These are phyloP conservation scores for Amphibolis antarctica DNA, from an alignment of 106 monocot species.

Conservation along the genomic window DNA sequence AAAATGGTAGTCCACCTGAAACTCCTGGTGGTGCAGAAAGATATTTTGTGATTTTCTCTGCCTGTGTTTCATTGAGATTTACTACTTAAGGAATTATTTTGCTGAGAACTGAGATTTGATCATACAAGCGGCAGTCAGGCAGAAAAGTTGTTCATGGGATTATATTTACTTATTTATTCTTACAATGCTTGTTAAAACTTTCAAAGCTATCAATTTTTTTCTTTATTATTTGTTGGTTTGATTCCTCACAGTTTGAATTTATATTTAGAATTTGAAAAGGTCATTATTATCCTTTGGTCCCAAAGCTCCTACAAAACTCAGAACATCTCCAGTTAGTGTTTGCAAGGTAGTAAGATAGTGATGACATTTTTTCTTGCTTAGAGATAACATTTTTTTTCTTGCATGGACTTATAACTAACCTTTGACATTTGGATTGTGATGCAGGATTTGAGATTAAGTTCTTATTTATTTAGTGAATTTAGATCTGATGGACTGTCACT, in stretches of 20 bases:
- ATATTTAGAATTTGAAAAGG: conserved; percentile 49
- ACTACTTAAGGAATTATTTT: too few relatives aligned
- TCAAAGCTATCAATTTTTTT: background rate
- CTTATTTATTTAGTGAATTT: conserved; percentile 64
- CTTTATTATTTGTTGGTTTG: background rate
- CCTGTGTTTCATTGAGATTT: background rate
- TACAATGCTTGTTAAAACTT: background rate
- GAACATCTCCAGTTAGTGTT: too few relatives aligned
- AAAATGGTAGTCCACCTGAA: too few relatives aligned
- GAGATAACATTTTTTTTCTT: background rate
- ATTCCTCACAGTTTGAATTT: background rate
- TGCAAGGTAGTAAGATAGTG: conserved; percentile 52
- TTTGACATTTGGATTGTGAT: conserved; percentile 4
- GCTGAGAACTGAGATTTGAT: too few relatives aligned
- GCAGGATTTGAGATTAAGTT: conserved; percentile 79
- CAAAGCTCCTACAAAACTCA: too few relatives aligned
- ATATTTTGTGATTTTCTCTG: background rate
- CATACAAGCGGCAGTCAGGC: too few relatives aligned
- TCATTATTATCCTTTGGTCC: background rate
- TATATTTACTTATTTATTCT: background rate
- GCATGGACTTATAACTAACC: background rate
- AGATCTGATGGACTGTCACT: conserved; percentile 47
- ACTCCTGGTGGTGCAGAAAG: background rate
- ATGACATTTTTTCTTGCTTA: background rate
- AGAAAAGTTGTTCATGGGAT: background rate